phyloP scores from a whole-genome alignment of 305 asterid genomes.

The Caryopteris hybrid region DNA sequence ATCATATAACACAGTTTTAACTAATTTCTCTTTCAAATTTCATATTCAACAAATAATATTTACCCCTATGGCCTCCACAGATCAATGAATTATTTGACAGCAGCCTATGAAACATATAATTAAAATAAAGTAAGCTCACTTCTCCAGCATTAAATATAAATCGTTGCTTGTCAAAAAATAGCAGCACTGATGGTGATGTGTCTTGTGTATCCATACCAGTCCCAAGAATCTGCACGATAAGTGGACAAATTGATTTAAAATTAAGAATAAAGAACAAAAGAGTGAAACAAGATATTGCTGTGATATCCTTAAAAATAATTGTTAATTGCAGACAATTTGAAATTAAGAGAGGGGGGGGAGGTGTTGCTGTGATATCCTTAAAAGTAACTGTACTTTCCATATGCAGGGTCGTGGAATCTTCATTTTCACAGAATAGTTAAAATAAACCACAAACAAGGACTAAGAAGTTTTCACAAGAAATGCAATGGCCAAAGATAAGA shows the following conservation, averaged over 20 bases:
- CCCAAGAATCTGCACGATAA: conserved; percentile 72
- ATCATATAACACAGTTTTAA: neutral
- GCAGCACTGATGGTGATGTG: conserved; percentile 87
- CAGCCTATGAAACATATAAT: neutral
- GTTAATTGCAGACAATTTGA: neutral
- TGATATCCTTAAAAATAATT: neutral
- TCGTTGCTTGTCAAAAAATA: conserved; percentile 93
- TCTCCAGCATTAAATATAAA: conserved; percentile 97
- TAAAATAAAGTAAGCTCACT: conserved; percentile 40
- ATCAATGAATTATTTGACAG: neutral
- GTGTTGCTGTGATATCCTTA: too few species aligned
- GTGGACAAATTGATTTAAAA: neutral
- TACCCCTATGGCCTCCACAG: neutral
- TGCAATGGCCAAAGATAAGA: neutral
- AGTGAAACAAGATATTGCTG: neutral
- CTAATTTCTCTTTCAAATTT: neutral
- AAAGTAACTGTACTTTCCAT: too few species aligned
- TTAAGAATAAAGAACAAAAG: neutral
- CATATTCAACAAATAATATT: neutral
- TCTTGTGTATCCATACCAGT: conserved; percentile 99
- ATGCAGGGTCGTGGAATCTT: too few species aligned
- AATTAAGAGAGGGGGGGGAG: too few species aligned
- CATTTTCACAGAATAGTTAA: neutral
- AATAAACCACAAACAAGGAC: neutral
- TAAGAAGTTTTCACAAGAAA: neutral